Percentiles rank a stretch among this genome's conserved stretches.
Evolutionary conservation across 148 eudicot genomes (phyloP).

Genomic region (Rhododendron ovatum): DNA sequence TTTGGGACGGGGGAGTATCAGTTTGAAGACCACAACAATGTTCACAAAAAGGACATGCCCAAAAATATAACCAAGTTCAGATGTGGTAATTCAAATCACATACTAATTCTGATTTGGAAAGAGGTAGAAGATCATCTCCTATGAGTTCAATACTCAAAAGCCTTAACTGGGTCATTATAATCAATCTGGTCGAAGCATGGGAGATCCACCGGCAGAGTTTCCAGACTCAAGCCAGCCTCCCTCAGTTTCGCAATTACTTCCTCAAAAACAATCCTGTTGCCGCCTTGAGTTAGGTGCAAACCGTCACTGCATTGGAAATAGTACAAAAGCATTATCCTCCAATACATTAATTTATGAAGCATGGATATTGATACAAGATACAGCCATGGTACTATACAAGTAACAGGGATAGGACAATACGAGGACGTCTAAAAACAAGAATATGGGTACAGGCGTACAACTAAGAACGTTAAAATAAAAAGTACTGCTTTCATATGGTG

Average conservation of each 20-base stretch:
- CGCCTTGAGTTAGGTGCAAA: slow-evolving; percentile 61
- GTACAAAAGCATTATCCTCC: neutral
- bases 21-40: neutral
- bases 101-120: neutral
- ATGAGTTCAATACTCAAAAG: slow-evolving; percentile 31
- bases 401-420: neutral
- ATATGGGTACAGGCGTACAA: neutral
- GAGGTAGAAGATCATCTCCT: neutral
- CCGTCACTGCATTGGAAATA: slow-evolving; percentile 59
- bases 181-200: slow-evolving; percentile 57
- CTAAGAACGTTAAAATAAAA: neutral
- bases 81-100: neutral
- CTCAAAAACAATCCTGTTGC: slow-evolving; percentile 74
- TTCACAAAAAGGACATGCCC: neutral
- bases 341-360: neutral
- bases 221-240: slow-evolving; percentile 48
- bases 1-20: neutral
- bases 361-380: neutral
- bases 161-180: slow-evolving; percentile 56
- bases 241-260: slow-evolving; percentile 52
- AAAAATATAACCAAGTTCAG: neutral
- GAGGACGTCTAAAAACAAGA: neutral
- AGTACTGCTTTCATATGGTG: too few species aligned
- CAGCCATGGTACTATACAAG: neutral
- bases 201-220: slow-evolving; percentile 60